Evolutionary conservation across 2,329 filamentous ascomycete species (phyloP).

Genomic region (Didymella pomorum): DNA sequence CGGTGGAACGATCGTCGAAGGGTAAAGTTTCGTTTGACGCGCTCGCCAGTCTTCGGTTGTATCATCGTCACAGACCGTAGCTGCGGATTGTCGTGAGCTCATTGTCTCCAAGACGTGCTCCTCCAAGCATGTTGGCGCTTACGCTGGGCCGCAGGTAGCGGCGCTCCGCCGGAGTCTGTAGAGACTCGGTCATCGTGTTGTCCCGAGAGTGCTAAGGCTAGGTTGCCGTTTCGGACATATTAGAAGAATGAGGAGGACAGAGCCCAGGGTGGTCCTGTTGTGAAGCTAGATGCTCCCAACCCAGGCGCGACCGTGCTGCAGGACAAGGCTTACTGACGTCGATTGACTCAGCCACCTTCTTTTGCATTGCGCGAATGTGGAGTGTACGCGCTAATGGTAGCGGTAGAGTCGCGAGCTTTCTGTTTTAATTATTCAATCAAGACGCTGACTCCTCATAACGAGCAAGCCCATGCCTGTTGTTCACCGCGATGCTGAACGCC

Average conservation of each 20-base stretch:
- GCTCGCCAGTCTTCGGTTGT: slow-evolving; percentile 84
- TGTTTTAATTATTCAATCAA: too few species aligned
- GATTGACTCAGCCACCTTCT: slow-evolving; percentile 15
- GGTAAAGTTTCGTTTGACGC: slow-evolving; percentile 80
- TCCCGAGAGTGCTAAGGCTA: slow-evolving; percentile 3
- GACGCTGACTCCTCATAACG: background rate
- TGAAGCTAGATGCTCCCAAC: slow-evolving; percentile 13
- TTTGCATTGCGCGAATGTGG: background rate
- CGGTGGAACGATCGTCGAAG: slow-evolving; percentile 62
- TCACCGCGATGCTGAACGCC: background rate
- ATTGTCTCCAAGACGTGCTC: background rate
- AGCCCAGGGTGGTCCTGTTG: slow-evolving; percentile 5
- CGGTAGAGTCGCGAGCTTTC: too few species aligned
- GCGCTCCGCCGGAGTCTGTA: slow-evolving; percentile 44
- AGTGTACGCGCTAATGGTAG: background rate
- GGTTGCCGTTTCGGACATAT: slow-evolving; percentile 23
- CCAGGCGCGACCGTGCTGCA: slow-evolving; percentile 14
- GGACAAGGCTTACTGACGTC: slow-evolving; percentile 20
- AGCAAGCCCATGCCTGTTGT: slow-evolving; percentile 5
- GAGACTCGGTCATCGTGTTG: slow-evolving; percentile 40
- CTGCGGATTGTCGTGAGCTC: slow-evolving; percentile 52
- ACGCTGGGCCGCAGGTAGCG: slow-evolving; percentile 50
- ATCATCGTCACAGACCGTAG: slow-evolving; percentile 87
- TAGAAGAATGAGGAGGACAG: background rate
- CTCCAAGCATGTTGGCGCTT: slow-evolving; percentile 27